A percentile compares a stretch with the other conserved stretches of the same genome.
Conservation (phyloP, 768 basidiomycete species). For the Hygrocybe coccinea region DNA sequence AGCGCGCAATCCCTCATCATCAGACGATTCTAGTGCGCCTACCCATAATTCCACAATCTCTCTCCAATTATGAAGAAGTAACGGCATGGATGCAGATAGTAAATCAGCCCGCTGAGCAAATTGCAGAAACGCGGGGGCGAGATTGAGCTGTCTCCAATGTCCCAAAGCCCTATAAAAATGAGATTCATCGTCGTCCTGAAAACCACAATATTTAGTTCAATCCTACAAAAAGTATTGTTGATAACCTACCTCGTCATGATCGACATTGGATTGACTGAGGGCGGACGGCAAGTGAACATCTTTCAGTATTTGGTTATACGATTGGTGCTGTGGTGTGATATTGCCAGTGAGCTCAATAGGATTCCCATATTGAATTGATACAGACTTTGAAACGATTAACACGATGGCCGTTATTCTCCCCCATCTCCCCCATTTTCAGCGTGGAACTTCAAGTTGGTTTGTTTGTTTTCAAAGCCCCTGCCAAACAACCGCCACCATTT, state of each 20-base stretch:
- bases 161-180: slow-evolving; percentile 72
- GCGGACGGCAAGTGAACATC: slow-evolving; percentile 69
- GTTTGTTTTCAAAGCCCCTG: not conserved
- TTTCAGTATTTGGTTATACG: slow-evolving; percentile 61
- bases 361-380: not conserved
- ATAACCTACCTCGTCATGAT: slow-evolving; percentile 47
- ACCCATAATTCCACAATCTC: slow-evolving; percentile 66
- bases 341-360: not conserved
- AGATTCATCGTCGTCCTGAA: slow-evolving; percentile 75
- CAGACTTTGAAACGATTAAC: not conserved
- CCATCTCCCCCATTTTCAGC: not conserved
- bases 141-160: slow-evolving; percentile 76
- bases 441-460: not conserved
- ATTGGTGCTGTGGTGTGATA: slow-evolving; percentile 53
- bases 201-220: not conserved
- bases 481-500: not conserved
- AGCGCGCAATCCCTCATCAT: slow-evolving; percentile 68
- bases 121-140: slow-evolving; percentile 66
- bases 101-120: slow-evolving; percentile 60
- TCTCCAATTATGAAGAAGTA: slow-evolving; percentile 76
- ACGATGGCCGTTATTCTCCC: not conserved
- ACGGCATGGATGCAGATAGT: slow-evolving; percentile 69
- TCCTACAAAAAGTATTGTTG: slow-evolving; percentile 4
- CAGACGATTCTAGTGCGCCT: slow-evolving; percentile 48
- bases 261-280: slow-evolving; percentile 50